These are phyloP conservation scores for Petunia hybrid DNA, from an alignment of 305 asterid genomes.

Conservation along the genomic window DNA sequence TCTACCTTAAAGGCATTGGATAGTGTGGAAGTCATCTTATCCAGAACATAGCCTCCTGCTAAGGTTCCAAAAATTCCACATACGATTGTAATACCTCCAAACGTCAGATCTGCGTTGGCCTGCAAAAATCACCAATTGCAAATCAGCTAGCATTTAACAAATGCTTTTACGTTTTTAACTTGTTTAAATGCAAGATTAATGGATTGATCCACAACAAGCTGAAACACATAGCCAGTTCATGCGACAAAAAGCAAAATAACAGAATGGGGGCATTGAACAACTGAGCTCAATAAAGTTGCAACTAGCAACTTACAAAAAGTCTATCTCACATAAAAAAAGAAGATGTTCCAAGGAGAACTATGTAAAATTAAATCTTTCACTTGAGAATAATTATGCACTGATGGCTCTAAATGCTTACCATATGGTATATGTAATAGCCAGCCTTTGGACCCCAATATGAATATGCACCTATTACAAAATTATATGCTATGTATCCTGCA, in stretches of 20 bases:
- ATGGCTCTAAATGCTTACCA: constrained; percentile 61
- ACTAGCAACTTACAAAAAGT: background rate
- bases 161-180: background rate
- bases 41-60: constrained; percentile 82
- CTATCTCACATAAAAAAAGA: background rate
- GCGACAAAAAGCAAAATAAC: background rate
- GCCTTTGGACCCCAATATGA: constrained; percentile 99
- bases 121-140: constrained; percentile 40
- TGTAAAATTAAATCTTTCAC: constrained; percentile 10
- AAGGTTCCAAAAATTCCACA: constrained; percentile 87
- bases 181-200: background rate
- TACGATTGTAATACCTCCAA: constrained; percentile 84
- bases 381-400: constrained; percentile 1
- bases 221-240: background rate
- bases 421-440: constrained; percentile 85
- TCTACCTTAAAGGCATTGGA: constrained; percentile 88
- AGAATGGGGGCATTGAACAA: background rate
- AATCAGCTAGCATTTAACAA: background rate
- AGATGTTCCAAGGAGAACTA: background rate
- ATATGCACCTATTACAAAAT: constrained; percentile 95
- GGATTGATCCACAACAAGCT: background rate
- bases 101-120: constrained; percentile 83
- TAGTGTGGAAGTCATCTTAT: constrained; percentile 71
- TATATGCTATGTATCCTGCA: constrained; percentile 95
- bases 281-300: background rate